Base-by-base conservation (phyloP, 2,329 filamentous ascomycete species). In the Hypomyces rosellus region DNA sequence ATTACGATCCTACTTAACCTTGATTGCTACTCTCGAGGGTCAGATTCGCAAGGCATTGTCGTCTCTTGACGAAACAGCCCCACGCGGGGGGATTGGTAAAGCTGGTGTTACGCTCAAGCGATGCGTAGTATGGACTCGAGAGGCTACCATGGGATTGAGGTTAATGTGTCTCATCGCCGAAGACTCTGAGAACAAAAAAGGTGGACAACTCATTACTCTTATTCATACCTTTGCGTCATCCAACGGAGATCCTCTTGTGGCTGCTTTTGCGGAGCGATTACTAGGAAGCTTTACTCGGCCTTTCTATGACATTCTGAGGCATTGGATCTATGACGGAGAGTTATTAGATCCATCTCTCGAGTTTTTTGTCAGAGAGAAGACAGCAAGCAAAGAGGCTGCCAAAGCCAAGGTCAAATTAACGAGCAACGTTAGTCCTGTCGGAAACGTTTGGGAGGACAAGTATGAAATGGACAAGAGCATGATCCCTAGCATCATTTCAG, bases 281-380 rank as follows among this genome's bases (percentile, higher is more conserved):
- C 77, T 99, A 5, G 78, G 80, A 5, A 88, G 92, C 61, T 88
- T 99, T 48, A 96, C 93, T 1, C 80, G 88, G 14, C 95, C 95
- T 0, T 99, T 99, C 65, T 99, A 99, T 66, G 89, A 95, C 61
- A 96, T 99, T 74, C 75, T 99, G 48, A 84, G 90, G 49, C 87
- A 89, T 60, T 99, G 93, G 93, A 96, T 99, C 46, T 99, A 99
- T 63, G 92, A 99, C 62, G 93, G 93, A 54, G 95, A 99, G 72
- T 78, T 99, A 13, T 90, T 89, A n/a, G 93, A 99, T 67, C 93
- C 95, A 0, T 96, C 91, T 62, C 78, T 84, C 50, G 93, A 99
- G 63, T 99, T 99, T 69, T 97, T 99, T 61, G 91, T 99, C 16
- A 84, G 84, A 16, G 89, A 96, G 65, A 89, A 92, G 59, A 80